Evolutionary conservation across 768 basidiomycete genomes (phyloP), one percentile per base, ranked within the genome.

Genomic region (Lentinula sp.): DNA sequence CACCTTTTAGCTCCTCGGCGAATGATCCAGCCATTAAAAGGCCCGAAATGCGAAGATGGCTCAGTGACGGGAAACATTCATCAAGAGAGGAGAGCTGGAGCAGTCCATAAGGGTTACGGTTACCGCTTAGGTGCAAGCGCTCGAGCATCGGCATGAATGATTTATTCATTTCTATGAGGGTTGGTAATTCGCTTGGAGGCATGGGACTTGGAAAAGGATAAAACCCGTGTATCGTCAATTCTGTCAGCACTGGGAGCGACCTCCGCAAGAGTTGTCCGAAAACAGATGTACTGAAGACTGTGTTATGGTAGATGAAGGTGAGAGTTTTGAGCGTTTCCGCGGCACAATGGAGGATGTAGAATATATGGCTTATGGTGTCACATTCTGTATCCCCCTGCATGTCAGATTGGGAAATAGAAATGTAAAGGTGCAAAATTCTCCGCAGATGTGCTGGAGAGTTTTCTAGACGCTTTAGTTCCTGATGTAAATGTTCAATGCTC

Each of bases 91-190:
- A 74, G 36, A 74, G 61, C 45, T 77, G 70, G 6, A 85, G 69
- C 0, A 83, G 65, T 0, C 82, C 82, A 50, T 76, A 72, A 0
- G 83, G 82, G 51, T 82, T 83, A 15, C 79, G 71, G 63, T 82
- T 81, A 6, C 82, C 83, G 16, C 74, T 68, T 1, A 83, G 76
- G 50, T 79, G 79, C 0, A 85, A 74, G 15, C 69, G 70, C 48
- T 70, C 65, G 16, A 85, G 72, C 1, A 51, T 61, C 8, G 82
- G 80, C 68, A 80, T 65, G 45, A 50, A 48, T 1, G 59, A 39
- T 16, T 55, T 59, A 23, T 33, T n/a, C 23, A 43, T 33, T 43
- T 56, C 23, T 16, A 32, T 16, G 37, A 41, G n/a, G 37, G 39
- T 12, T 33, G 41, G 41, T 23, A 18, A 43, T 39, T 59, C 36